Conservation (phyloP, 2,329 filamentous ascomycete genomes). For the Clonostachys sp. region DNA sequence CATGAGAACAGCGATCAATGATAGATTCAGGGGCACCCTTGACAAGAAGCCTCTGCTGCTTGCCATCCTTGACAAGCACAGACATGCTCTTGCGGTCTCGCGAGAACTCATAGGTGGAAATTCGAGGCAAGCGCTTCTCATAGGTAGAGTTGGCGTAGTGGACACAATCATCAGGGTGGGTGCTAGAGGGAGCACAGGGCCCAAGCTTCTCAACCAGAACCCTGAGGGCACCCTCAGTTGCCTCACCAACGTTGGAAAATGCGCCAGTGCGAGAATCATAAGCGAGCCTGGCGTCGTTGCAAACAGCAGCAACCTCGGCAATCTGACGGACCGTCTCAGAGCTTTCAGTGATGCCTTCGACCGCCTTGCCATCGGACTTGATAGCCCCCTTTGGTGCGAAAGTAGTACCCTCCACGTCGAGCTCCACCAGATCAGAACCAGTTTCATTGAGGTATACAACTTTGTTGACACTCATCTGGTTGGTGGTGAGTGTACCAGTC, state of each 20-base stretch:
- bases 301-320: constrained; percentile 67
- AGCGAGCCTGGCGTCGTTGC: constrained; percentile 82
- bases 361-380: constrained; percentile 59
- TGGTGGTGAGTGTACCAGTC: constrained; percentile 95
- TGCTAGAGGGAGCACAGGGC: constrained; percentile 59
- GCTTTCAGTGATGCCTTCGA: constrained; percentile 63
- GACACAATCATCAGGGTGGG: constrained; percentile 57
- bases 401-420: constrained; percentile 88
- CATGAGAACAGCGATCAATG: constrained; percentile 84
- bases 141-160: constrained; percentile 84
- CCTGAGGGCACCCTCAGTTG: constrained; percentile 89
- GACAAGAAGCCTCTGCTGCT: constrained; percentile 77
- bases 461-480: constrained; percentile 98
- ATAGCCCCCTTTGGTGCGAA: constrained; percentile 82
- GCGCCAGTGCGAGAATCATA: constrained; percentile 72
- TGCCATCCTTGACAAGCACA: constrained; percentile 72
- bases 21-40: constrained; percentile 96
- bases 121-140: constrained; percentile 66
- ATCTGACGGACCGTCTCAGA: constrained; percentile 81
- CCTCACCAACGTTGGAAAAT: constrained; percentile 85
- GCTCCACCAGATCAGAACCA: constrained; percentile 73
- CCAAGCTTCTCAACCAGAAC: constrained; percentile 93
- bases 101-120: constrained; percentile 94
- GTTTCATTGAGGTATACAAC: constrained; percentile 75
- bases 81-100: constrained; percentile 99